Evolutionary conservation across 1,139 yeast species (phyloP).

Genomic region (Zhuliangozyma parablackwelliae): DNA sequence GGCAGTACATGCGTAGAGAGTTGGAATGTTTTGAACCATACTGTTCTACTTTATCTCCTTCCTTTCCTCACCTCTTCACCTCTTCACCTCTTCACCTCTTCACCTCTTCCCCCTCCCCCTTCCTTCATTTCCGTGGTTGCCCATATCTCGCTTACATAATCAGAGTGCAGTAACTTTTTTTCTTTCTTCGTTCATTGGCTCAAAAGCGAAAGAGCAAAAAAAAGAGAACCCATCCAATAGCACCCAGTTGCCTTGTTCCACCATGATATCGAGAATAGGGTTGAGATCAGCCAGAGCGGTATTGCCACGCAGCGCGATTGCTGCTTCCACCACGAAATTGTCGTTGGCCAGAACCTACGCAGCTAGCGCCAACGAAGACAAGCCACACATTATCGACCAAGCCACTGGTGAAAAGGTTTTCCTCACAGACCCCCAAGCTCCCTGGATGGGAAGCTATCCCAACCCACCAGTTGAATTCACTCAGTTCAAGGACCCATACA

Average conservation of each 20-base stretch:
- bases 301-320: constrained; percentile 5
- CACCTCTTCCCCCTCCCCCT: too few relatives aligned
- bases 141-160: too few relatives aligned
- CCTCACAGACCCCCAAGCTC: constrained; percentile 41
- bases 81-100: too few relatives aligned
- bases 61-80: too few relatives aligned
- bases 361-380: constrained; percentile 18
- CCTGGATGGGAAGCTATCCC: constrained; percentile 45
- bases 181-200: constrained; percentile 21
- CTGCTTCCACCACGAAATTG: constrained; percentile 1
- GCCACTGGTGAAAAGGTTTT: constrained; percentile 37
- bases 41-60: too few relatives aligned
- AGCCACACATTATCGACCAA: constrained; percentile 36
- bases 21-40: too few relatives aligned
- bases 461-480: constrained; percentile 47
- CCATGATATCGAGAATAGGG: constrained; percentile 28
- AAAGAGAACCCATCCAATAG: not conserved
- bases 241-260: constrained; percentile 2
- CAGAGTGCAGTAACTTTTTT: constrained; percentile 8
- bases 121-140: too few relatives aligned
- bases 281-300: constrained; percentile 11
- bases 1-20: too few relatives aligned
- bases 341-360: constrained; percentile 24
- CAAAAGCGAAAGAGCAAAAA: constrained; percentile 1
- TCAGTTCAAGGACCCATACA: constrained; percentile 64